A percentile compares a stretch with the other conserved stretches of the same genome.
These are phyloP conservation scores for Xylaria castorea DNA, from an alignment of 495 filamentous ascomycete species.

Conservation along the genomic window DNA sequence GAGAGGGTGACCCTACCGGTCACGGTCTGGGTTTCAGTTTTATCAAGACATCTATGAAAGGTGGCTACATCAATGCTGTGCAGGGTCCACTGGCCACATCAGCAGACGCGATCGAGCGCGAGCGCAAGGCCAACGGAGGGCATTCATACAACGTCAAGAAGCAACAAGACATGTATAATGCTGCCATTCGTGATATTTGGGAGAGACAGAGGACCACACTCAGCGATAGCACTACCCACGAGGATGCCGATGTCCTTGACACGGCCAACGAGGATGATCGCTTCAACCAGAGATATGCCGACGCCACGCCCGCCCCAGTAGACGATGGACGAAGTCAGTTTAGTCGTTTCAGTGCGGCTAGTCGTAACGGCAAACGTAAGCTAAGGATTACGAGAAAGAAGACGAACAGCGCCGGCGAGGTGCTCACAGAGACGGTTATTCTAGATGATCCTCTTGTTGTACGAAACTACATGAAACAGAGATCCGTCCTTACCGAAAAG, in stretches of 20 bases:
- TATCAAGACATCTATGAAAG: slow-evolving; percentile 97
- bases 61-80: slow-evolving; percentile 88
- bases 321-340: slow-evolving; percentile 90
- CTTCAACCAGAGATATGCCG: slow-evolving; percentile 53
- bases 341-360: slow-evolving; percentile 75
- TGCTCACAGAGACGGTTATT: slow-evolving; percentile 64
- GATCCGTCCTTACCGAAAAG: slow-evolving; percentile 64
- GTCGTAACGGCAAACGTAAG: slow-evolving; percentile 70
- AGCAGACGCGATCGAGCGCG: slow-evolving; percentile 66
- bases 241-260: slow-evolving; percentile 71
- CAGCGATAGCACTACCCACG: slow-evolving; percentile 58
- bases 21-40: slow-evolving; percentile 94
- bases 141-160: slow-evolving; percentile 96
- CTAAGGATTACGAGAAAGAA: slow-evolving; percentile 76
- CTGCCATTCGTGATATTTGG: slow-evolving; percentile 89
- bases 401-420: slow-evolving; percentile 66
- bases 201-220: slow-evolving; percentile 81
- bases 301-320: slow-evolving; percentile 48
- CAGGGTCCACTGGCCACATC: slow-evolving; percentile 88
- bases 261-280: slow-evolving; percentile 64
- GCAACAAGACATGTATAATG: slow-evolving; percentile 88
- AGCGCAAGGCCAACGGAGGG: slow-evolving; percentile 86
- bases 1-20: slow-evolving; percentile 93
- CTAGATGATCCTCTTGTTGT: slow-evolving; percentile 78
- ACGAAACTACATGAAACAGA: slow-evolving; percentile 63